Evolutionary conservation across 306 rosid genomes (phyloP), one percentile per base, ranked within the genome.

Genomic region (Spatholobus suberectus): DNA sequence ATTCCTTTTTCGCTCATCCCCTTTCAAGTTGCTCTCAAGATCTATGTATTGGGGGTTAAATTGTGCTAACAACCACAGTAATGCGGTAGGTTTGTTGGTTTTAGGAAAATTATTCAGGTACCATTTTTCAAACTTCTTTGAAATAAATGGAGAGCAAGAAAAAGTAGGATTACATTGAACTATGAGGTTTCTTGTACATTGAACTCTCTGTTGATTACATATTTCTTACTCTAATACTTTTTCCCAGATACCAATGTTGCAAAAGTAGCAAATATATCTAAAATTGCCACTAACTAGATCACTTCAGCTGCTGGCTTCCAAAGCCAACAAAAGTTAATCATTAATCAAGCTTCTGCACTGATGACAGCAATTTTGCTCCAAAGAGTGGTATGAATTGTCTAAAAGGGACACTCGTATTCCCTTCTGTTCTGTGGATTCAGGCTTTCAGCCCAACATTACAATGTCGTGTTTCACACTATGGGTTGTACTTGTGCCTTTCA

Each of bases 381-480:
- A 26, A n/a, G 62, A 41, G 46, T 38, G 29, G 55, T 13, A 14
- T 61, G 79, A 81, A 67, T 62, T 81, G 74, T 81, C 79, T 23
- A 41, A 26, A 1, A 47, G 44, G 55, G 49, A 46, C 29, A 74
- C 24, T 58, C 27, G 17, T 6, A 34, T 23, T 63, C n/a, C 80
- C 44, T 24, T 62, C 73, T 54, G 34, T 49, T 37, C 11, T 37
- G 44, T 49, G 80, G 75, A 46, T 47, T 61, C 57, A 17, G 73
- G 52, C 21, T 59, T 58, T 70, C 63, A 44, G 43, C 72, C 27
- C 37, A 59, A 81, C 54, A 72, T 62, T 37, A 72, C 68, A 82
- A 35, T 34, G 24, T 44, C 44, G 40, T 47, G 32, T 40, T 29
- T 40, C 67, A 32, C 21, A 34, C 57, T 3, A 11, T 21, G 70